Conservation (phyloP, 805 yeast genomes). For the Candida tallmaniae region DNA sequence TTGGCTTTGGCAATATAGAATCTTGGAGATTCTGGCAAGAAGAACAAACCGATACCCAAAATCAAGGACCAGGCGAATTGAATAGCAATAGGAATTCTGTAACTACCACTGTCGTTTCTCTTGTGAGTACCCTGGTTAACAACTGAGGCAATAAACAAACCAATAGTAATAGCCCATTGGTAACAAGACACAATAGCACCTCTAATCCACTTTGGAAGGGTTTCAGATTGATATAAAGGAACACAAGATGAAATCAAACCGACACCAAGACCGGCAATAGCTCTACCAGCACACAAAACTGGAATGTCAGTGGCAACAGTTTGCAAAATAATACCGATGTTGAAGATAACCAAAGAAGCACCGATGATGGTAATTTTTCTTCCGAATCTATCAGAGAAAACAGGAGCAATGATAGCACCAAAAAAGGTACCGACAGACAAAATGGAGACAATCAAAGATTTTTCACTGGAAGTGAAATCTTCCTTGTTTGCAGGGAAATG, state of each 20-base stretch:
- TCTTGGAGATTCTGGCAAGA: conserved; percentile 55
- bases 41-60: conserved; percentile 50
- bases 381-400: conserved; percentile 57
- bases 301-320: conserved; percentile 27
- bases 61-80: conserved; percentile 40
- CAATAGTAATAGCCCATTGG: conserved; percentile 40
- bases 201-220: conserved; percentile 70
- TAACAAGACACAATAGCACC: conserved; percentile 46
- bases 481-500: conserved; percentile 48
- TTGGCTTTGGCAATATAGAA: conserved; percentile 40
- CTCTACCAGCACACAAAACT: conserved; percentile 40
- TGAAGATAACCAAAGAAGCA: conserved; percentile 57
- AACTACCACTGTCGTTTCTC: conserved; percentile 19
- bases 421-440: conserved; percentile 82
- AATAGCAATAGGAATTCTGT: conserved; percentile 53
- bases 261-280: conserved; percentile 44
- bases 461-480: conserved; percentile 56
- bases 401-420: conserved; percentile 68
- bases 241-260: conserved; percentile 55
- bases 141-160: conserved; percentile 49
- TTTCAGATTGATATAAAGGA: conserved; percentile 74
- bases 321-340: conserved; percentile 35
- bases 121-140: conserved; percentile 41
- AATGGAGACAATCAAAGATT: conserved; percentile 69
- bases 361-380: conserved; percentile 63